phyloP scores from a whole-genome alignment of 2,329 filamentous ascomycete species.

The Rhynchosporium graminicola region DNA sequence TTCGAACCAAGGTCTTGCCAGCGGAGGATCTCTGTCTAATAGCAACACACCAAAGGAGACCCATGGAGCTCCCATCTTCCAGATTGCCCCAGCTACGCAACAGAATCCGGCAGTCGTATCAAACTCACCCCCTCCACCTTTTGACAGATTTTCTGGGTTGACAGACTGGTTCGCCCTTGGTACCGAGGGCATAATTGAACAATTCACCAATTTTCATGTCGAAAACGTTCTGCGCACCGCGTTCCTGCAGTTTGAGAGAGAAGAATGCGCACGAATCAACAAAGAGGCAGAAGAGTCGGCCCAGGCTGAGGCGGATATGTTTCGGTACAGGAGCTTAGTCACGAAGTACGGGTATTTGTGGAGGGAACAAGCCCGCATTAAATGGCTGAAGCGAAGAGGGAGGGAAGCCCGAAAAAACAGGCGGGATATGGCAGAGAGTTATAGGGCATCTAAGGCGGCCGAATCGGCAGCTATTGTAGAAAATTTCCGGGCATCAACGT shows the following conservation, averaged over 20 bases:
- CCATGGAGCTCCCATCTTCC: neutral
- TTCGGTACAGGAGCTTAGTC: conserved; percentile 35
- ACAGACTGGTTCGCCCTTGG: conserved; percentile 37
- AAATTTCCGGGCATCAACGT: conserved; percentile 38
- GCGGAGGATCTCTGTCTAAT: neutral
- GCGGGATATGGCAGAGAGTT: conserved; percentile 36
- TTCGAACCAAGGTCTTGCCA: neutral
- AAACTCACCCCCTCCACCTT: neutral
- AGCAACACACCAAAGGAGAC: neutral
- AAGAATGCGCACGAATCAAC: conserved; percentile 27
- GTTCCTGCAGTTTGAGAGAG: conserved; percentile 25
- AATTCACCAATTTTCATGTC: conserved; percentile 36
- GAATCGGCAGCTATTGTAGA: conserved; percentile 36
- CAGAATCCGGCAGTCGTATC: neutral
- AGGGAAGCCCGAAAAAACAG: conserved; percentile 37
- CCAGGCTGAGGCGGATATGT: conserved; percentile 32
- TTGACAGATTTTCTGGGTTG: conserved; percentile 11
- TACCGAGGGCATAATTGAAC: conserved; percentile 39
- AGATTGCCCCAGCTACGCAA: neutral
- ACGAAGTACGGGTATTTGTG: conserved; percentile 38
- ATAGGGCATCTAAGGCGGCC: conserved; percentile 32
- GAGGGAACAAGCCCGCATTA: conserved; percentile 32
- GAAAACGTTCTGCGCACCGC: conserved; percentile 30
- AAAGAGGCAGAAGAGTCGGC: conserved; percentile 31
- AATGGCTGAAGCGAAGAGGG: conserved; percentile 36